Conservation (phyloP, 306 rosid genomes). For the Cucumis cinereus region DNA sequence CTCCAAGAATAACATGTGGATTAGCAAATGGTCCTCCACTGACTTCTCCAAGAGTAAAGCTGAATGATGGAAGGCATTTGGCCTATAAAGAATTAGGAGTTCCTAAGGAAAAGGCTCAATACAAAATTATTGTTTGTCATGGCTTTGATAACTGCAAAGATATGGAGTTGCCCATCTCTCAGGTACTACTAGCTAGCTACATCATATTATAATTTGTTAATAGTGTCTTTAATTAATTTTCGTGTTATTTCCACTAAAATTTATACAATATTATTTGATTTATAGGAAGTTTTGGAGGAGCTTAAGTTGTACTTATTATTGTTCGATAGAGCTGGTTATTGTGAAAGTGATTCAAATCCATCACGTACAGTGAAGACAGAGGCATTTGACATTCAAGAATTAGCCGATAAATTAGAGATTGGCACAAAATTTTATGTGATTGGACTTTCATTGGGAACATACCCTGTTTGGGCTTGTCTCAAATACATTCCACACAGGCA, state of each 20-base stretch:
- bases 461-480: background rate
- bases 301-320: conserved; percentile 41
- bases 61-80: conserved; percentile 65
- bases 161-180: conserved; percentile 24
- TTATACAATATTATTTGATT: background rate
- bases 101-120: conserved; percentile 45
- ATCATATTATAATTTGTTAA: background rate
- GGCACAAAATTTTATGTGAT: conserved; percentile 15
- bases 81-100: conserved; percentile 68
- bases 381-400: conserved; percentile 74
- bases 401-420: conserved; percentile 52
- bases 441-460: background rate
- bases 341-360: conserved; percentile 79
- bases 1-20: conserved; percentile 42
- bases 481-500: background rate
- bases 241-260: background rate
- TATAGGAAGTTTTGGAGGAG: conserved; percentile 51
- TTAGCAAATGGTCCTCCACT: conserved; percentile 46
- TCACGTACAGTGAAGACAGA: conserved; percentile 69
- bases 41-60: conserved; percentile 51
- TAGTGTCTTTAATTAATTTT: background rate
- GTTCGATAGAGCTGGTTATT: conserved; percentile 83
- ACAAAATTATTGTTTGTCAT: conserved; percentile 56
- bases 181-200: conserved; percentile 24
- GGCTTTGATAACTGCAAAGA: conserved; percentile 51